A percentile compares a stretch with the other conserved stretches of the same genome.
phyloP scores from a whole-genome alignment of 805 yeast species.

The Spathaspora gorwiae region DNA sequence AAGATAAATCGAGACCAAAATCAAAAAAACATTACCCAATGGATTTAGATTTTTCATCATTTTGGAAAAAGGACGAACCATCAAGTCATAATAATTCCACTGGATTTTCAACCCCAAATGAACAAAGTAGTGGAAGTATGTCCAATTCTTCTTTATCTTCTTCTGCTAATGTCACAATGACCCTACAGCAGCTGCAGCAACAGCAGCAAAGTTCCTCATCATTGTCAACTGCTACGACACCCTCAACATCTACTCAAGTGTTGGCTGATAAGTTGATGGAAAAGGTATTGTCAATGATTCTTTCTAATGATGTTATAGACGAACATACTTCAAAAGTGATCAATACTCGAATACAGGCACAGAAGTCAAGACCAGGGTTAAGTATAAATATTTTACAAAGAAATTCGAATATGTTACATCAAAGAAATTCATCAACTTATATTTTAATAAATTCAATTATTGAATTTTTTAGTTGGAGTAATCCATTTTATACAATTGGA shows the following conservation, averaged over 20 bases:
- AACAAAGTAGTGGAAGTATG: not conserved
- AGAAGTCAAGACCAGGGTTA: conserved; percentile 61
- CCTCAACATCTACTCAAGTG: conserved; percentile 3
- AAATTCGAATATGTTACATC: conserved; percentile 58
- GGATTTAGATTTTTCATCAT: conserved; percentile 15
- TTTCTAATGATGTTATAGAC: conserved; percentile 52
- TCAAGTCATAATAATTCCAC: too few species aligned
- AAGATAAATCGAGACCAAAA: not conserved
- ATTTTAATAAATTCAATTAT: conserved; percentile 54
- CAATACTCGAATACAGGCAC: conserved; percentile 53
- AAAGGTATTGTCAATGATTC: conserved; percentile 62
- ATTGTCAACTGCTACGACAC: not conserved
- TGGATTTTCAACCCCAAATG: not conserved
- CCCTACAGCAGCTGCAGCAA: not conserved
- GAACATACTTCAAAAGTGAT: conserved; percentile 39
- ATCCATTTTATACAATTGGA: conserved; percentile 58
- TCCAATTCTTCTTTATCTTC: not conserved
- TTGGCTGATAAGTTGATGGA: conserved; percentile 71
- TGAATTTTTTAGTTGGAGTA: conserved; percentile 58
- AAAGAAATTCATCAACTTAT: conserved; percentile 60
- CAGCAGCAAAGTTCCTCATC: not conserved
- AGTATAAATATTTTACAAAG: conserved; percentile 67
- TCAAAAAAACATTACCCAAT: conserved; percentile 3
- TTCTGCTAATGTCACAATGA: not conserved
- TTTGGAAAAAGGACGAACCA: conserved; percentile 13